phyloP scores from a whole-genome alignment of 257 asterid genomes.

The Jaltomata sinuosa region DNA sequence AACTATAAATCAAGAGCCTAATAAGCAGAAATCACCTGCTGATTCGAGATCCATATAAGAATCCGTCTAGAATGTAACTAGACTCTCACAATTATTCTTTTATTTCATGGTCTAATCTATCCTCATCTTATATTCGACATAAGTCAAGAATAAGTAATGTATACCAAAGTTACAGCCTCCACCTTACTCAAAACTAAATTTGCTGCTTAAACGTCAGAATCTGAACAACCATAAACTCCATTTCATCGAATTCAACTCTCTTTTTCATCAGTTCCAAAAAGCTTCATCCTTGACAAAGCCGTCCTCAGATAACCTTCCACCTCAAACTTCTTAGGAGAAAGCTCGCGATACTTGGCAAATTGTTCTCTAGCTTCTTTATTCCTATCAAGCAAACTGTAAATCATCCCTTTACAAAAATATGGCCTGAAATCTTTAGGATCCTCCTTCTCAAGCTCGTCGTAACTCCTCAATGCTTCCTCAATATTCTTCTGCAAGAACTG shows the following conservation, averaged over 20 bases:
- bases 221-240: background rate
- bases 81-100: background rate
- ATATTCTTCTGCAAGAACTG: slow-evolving; percentile 75
- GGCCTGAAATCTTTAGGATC: slow-evolving; percentile 87
- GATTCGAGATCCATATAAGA: background rate
- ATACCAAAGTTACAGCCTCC: background rate
- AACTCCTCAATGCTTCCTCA: slow-evolving; percentile 69
- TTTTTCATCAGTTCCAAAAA: slow-evolving; percentile 51
- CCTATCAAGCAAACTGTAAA: slow-evolving; percentile 56
- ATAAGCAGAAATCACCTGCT: background rate
- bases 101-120: background rate
- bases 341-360: slow-evolving; percentile 52
- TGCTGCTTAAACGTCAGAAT: background rate
- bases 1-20: background rate
- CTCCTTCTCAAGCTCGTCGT: slow-evolving; percentile 63
- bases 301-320: slow-evolving; percentile 78
- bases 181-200: background rate
- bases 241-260: slow-evolving; percentile 15
- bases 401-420: slow-evolving; percentile 83
- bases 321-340: slow-evolving; percentile 69
- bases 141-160: background rate
- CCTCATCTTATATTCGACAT: background rate
- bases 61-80: background rate
- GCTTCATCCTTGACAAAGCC: slow-evolving; percentile 77
- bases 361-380: slow-evolving; percentile 66